Conservation (phyloP, 1,139 yeast genomes). For the Wickerhamomyces sp. region DNA sequence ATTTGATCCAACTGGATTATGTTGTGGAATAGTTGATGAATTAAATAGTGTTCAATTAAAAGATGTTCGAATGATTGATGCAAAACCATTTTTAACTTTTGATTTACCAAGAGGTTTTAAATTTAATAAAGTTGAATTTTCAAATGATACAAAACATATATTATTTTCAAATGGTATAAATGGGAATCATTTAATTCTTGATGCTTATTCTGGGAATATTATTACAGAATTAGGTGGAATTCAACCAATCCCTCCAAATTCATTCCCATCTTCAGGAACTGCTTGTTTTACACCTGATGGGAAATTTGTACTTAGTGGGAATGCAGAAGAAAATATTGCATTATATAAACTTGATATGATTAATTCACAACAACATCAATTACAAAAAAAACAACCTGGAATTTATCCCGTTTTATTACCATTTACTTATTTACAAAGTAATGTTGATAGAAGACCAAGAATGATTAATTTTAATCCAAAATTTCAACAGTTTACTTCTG, state of each 20-base stretch:
- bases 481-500: constrained; percentile 71
- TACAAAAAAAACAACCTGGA: background rate
- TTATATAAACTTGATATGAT: constrained; percentile 47
- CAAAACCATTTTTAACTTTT: constrained; percentile 46
- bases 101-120: constrained; percentile 33
- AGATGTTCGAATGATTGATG: constrained; percentile 52
- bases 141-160: constrained; percentile 75
- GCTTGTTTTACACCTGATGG: constrained; percentile 82
- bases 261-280: constrained; percentile 55
- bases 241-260: constrained; percentile 33
- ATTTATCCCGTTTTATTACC: constrained; percentile 22
- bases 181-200: constrained; percentile 55
- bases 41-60: constrained; percentile 49
- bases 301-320: constrained; percentile 59
- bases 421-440: constrained; percentile 23
- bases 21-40: constrained; percentile 67
- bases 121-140: constrained; percentile 74
- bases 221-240: constrained; percentile 49
- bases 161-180: constrained; percentile 49
- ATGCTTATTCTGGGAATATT: constrained; percentile 64
- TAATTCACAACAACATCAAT: too few relatives aligned
- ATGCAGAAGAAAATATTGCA: constrained; percentile 49
- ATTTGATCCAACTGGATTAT: constrained; percentile 79
- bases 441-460: constrained; percentile 42
- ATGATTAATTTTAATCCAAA: constrained; percentile 75